Evolutionary conservation across 805 yeast species (phyloP).

Genomic region (Candida easanensis): DNA sequence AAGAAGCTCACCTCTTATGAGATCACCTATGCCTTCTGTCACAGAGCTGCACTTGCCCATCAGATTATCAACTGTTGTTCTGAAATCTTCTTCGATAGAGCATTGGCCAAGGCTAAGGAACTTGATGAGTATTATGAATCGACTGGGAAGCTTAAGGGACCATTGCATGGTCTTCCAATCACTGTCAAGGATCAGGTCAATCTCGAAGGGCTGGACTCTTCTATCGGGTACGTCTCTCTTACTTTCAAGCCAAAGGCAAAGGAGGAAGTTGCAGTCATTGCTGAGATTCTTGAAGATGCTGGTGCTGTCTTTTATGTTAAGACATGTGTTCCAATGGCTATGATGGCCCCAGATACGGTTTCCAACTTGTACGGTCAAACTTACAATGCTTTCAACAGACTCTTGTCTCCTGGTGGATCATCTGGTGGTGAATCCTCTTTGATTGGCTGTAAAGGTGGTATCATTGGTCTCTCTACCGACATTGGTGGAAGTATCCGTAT

Average conservation of each 20-base stretch:
- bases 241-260: conserved; percentile 56
- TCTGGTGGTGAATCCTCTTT: conserved; percentile 54
- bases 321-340: conserved; percentile 50
- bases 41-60: conserved; percentile 56
- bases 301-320: conserved; percentile 57
- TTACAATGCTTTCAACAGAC: conserved; percentile 40
- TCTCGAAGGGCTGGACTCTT: conserved; percentile 46
- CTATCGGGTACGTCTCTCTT: conserved; percentile 44
- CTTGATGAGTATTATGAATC: conserved; percentile 47
- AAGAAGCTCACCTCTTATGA: conserved; percentile 12
- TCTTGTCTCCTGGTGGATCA: conserved; percentile 46
- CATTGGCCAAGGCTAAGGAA: conserved; percentile 49
- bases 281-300: conserved; percentile 34
- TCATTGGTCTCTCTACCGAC: conserved; percentile 52
- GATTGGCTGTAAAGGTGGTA: conserved; percentile 39
- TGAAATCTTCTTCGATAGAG: conserved; percentile 49
- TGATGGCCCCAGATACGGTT: conserved; percentile 46
- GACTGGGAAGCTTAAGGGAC: conserved; percentile 54
- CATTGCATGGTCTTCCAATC: conserved; percentile 66
- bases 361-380: conserved; percentile 45
- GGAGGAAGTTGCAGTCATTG: conserved; percentile 38
- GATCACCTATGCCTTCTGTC: conserved; percentile 40
- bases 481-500: conserved; percentile 50
- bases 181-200: conserved; percentile 47
- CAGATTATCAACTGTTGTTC: conserved; percentile 40